Evolutionary conservation across 371 early-diverging fungal species (phyloP), one percentile per base, ranked within the genome.

Genomic region (Mucor lusitanicus): DNA sequence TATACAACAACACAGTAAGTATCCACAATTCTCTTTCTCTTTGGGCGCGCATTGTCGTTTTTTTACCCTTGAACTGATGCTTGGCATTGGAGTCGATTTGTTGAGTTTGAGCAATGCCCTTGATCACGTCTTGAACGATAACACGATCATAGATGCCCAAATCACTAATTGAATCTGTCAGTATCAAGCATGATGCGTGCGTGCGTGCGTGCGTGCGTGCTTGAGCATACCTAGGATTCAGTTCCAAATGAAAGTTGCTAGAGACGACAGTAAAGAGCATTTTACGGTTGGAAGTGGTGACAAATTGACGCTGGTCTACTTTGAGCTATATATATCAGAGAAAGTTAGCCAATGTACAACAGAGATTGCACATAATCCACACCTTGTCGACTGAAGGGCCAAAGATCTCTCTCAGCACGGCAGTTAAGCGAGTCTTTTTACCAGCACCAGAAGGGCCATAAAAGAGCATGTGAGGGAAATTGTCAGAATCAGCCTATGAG

Each of bases 381-480:
- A 92, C 95, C 87, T 93, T 97, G 67, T 96, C 96, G n/a, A 93
- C 96, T 30, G 92, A 88, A n/a, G 92, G 81, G 9, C 98, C 98
- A 80, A 87, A 98, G 15, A 98, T 81, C 67, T 96, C 95, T 66
- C 89, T 87, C 63, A 95, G 87, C 2, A 93, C 83, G 61, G 93
- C 92, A 42, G 88, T 87, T 42, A 99, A 87, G 35, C 99, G 87
- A 23, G 99, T 99, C 76, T 96, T 97, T 84, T 99, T 99, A 12
- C 99, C 99, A 3, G 94, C 91, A 23, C 99, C 99, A 5, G 94
- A 84, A 12, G 95, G 96, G 1, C 99, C 99, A 84, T 96, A 96
- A 39, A 99, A 88, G 4, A 99, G 86, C 71, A 99, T 73, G 70
- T 99, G 99, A 33, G 99, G 99, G 62, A 99, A 87, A 73, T 97